Evolutionary conservation across 1,284 basidiomycete genomes (phyloP).

Genomic region (Veloboletus limbatus): DNA sequence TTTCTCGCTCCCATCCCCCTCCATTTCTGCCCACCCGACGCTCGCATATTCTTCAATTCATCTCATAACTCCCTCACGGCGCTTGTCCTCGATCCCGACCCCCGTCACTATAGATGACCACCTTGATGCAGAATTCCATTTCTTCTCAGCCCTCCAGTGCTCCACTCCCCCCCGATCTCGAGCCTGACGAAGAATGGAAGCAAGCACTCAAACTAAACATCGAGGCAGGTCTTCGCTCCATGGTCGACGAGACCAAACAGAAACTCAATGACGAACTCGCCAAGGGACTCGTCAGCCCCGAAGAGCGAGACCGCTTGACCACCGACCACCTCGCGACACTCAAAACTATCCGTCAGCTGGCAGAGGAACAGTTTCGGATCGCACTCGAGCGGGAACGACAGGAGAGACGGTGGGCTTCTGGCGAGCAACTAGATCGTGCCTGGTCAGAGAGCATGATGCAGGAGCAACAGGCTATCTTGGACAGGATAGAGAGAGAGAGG

Average conservation of each 20-base stretch:
- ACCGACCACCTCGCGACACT: slow-evolving; percentile 40
- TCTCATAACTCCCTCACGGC: too few species aligned
- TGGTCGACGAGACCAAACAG: slow-evolving; percentile 49
- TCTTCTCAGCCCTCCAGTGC: slow-evolving; percentile 21
- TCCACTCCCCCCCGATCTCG: slow-evolving; percentile 36
- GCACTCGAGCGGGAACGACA: slow-evolving; percentile 44
- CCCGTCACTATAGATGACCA: slow-evolving; percentile 34
- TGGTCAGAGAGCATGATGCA: slow-evolving; percentile 40
- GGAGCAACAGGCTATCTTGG: slow-evolving; percentile 44
- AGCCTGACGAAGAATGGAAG: slow-evolving; percentile 57
- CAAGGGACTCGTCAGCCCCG: slow-evolving; percentile 28
- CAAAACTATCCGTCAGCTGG: slow-evolving; percentile 38
- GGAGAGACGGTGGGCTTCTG: slow-evolving; percentile 40
- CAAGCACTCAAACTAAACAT: slow-evolving; percentile 40
- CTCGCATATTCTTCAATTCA: too few species aligned
- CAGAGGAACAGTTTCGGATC: slow-evolving; percentile 39
- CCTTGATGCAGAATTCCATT: slow-evolving; percentile 22
- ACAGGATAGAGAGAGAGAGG: slow-evolving; percentile 35
- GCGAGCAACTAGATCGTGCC: slow-evolving; percentile 30
- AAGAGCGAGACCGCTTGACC: slow-evolving; percentile 34
- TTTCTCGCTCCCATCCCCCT: too few species aligned
- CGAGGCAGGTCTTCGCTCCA: slow-evolving; percentile 40
- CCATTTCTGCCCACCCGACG: too few species aligned
- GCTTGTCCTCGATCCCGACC: slow-evolving; percentile 10
- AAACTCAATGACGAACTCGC: slow-evolving; percentile 39